phyloP scores from a whole-genome alignment of 257 asterid genomes.

The Petunia secreta region DNA sequence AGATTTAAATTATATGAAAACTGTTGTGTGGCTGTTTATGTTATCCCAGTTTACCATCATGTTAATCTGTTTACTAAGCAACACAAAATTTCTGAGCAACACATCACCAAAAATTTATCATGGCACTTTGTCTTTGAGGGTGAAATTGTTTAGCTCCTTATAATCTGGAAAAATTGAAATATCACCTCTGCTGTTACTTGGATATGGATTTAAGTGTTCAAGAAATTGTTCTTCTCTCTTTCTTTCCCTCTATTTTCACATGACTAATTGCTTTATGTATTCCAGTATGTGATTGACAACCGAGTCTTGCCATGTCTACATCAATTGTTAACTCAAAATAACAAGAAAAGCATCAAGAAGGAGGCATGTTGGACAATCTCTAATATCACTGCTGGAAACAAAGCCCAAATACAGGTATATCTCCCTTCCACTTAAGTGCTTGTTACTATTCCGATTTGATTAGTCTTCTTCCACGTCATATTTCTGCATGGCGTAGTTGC shows the following conservation, averaged over 20 bases:
- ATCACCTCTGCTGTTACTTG: slow-evolving; percentile 22
- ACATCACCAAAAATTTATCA: not conserved
- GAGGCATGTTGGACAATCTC: slow-evolving; percentile 67
- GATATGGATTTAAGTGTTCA: not conserved
- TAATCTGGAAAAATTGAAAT: not conserved
- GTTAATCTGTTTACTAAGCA: slow-evolving; percentile 19
- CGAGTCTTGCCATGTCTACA: slow-evolving; percentile 60
- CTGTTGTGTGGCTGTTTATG: slow-evolving; percentile 13
- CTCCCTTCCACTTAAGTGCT: slow-evolving; percentile 19
- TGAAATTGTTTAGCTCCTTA: not conserved
- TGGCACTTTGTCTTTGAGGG: not conserved
- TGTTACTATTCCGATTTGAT: slow-evolving; percentile 9
- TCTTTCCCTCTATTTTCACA: slow-evolving; percentile 22
- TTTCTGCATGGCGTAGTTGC: not conserved
- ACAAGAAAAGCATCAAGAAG: slow-evolving; percentile 56
- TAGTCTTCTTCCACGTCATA: slow-evolving; percentile 3
- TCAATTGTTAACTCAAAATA: slow-evolving; percentile 51
- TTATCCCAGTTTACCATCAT: not conserved
- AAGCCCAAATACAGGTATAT: slow-evolving; percentile 54
- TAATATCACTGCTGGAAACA: slow-evolving; percentile 61
- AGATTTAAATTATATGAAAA: not conserved
- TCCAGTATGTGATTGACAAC: slow-evolving; percentile 71
- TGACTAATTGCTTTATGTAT: slow-evolving; percentile 23
- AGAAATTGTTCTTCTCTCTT: not conserved
- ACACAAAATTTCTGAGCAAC: not conserved